Evolutionary conservation across 345 rosid species (phyloP).

Genomic region (Aquilaria yunnanensis): DNA sequence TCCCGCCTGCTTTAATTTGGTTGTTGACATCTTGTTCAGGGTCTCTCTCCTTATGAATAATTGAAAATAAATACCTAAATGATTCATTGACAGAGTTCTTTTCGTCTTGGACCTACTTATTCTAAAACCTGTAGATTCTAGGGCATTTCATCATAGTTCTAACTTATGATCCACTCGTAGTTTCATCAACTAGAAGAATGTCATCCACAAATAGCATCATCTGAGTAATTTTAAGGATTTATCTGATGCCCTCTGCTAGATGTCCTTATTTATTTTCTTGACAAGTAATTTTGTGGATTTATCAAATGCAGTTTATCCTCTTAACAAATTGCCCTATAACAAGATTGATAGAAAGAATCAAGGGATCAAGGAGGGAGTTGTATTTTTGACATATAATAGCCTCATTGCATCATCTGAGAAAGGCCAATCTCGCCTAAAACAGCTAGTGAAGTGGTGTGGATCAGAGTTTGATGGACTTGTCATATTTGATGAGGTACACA

Average conservation of each 20-base stretch:
- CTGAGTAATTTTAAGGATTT: slow-evolving; percentile 4
- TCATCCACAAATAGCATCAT: too few species aligned
- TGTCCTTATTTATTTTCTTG: background rate
- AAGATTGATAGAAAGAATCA: slow-evolving; percentile 95
- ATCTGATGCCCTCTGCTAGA: background rate
- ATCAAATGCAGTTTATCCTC: slow-evolving; percentile 77
- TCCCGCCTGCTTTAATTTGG: too few species aligned
- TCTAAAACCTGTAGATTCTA: too few species aligned
- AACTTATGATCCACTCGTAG: too few species aligned
- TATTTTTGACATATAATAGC: slow-evolving; percentile 92
- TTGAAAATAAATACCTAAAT: too few species aligned
- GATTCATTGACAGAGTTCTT: too few species aligned
- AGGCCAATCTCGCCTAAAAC: slow-evolving; percentile 97
- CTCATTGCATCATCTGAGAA: slow-evolving; percentile 99
- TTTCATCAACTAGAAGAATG: too few species aligned
- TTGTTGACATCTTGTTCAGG: too few species aligned
- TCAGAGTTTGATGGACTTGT: slow-evolving; percentile 82
- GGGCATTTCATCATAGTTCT: too few species aligned
- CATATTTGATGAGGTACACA: slow-evolving; percentile 83
- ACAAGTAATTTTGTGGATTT: slow-evolving; percentile 10
- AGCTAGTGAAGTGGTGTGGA: slow-evolving; percentile 99
- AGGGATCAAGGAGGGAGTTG: slow-evolving; percentile 86
- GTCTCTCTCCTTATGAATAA: too few species aligned
- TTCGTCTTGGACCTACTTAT: too few species aligned
- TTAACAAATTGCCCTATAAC: slow-evolving; percentile 95